These are phyloP conservation scores for Trichoderma cornu-damae DNA, from an alignment of 2,329 filamentous ascomycete genomes.

Conservation along the genomic window DNA sequence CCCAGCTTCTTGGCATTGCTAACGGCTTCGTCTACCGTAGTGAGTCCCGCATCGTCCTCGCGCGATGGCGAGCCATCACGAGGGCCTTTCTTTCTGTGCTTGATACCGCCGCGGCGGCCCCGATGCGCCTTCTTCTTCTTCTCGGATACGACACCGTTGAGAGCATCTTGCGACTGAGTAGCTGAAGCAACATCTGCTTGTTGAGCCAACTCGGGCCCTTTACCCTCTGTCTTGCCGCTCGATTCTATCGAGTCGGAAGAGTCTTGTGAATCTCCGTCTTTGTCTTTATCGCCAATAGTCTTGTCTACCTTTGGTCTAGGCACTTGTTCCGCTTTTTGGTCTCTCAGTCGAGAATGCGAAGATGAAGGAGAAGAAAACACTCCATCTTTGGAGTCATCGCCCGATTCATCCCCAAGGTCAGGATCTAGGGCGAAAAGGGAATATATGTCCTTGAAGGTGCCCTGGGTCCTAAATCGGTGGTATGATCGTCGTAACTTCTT, in stretches of 20 bases:
- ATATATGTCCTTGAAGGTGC: slow-evolving; percentile 27
- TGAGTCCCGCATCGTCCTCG: slow-evolving; percentile 41
- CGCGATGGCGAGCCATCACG: slow-evolving; percentile 49
- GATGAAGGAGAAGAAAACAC: background rate
- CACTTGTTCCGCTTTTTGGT: background rate
- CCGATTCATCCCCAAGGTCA: background rate
- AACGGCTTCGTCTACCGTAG: slow-evolving; percentile 58
- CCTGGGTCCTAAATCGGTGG: slow-evolving; percentile 30
- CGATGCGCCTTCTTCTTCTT: slow-evolving; percentile 67
- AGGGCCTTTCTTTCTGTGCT: slow-evolving; percentile 56
- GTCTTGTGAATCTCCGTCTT: background rate
- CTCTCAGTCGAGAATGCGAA: background rate
- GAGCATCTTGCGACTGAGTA: background rate
- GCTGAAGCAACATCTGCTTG: background rate
- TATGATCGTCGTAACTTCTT: slow-evolving; percentile 42
- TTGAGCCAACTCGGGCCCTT: background rate
- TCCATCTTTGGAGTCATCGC: slow-evolving; percentile 3
- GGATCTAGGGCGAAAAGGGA: background rate
- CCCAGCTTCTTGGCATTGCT: slow-evolving; percentile 56
- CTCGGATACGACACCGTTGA: slow-evolving; percentile 29
- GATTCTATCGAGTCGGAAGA: background rate
- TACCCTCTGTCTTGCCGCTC: background rate
- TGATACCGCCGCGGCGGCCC: slow-evolving; percentile 65
- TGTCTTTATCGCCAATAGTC: background rate
- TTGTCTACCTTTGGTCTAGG: background rate